A percentile compares a stretch with the other conserved stretches of the same genome.
Evolutionary conservation across 2,329 filamentous ascomycete species (phyloP).

Genomic region (Penicillium fuscoglaucum): DNA sequence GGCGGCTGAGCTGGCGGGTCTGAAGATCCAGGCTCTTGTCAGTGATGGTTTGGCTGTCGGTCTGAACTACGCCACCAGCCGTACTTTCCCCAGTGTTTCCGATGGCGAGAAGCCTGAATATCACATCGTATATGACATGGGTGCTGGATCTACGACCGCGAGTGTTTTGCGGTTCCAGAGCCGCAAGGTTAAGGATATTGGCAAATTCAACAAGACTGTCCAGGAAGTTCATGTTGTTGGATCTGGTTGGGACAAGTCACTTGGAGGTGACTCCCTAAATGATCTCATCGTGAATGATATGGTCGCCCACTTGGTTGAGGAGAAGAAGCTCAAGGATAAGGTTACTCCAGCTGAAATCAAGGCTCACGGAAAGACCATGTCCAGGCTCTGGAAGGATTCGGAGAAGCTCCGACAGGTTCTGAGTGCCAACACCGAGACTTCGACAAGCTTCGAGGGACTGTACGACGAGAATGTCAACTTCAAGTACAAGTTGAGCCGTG

Average conservation of each 20-base stretch:
- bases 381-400: constrained; percentile 90
- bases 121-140: constrained; percentile 96
- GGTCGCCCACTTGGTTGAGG: constrained; percentile 73
- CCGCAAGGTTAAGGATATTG: constrained; percentile 83
- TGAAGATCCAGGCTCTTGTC: constrained; percentile 81
- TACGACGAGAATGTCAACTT: constrained; percentile 87
- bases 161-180: constrained; percentile 88
- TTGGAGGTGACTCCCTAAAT: constrained; percentile 89
- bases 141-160: constrained; percentile 88
- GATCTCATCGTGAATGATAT: constrained; percentile 87
- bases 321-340: constrained; percentile 53
- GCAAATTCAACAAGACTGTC: constrained; percentile 92
- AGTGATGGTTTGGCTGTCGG: constrained; percentile 91
- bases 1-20: constrained; percentile 81
- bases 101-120: constrained; percentile 85
- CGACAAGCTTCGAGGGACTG: constrained; percentile 79
- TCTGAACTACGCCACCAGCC: constrained; percentile 88
- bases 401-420: constrained; percentile 84
- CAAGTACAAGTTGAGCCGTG: constrained; percentile 80
- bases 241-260: constrained; percentile 80
- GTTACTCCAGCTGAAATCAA: constrained; percentile 51
- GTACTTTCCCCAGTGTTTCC: constrained; percentile 81
- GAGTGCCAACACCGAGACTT: constrained; percentile 85
- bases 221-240: constrained; percentile 92
- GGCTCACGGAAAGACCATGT: constrained; percentile 76